Percentiles rank a stretch among this genome's conserved stretches.
These are phyloP conservation scores for Malassezia caprae DNA, from an alignment of 1,284 basidiomycete genomes.

Conservation along the genomic window DNA sequence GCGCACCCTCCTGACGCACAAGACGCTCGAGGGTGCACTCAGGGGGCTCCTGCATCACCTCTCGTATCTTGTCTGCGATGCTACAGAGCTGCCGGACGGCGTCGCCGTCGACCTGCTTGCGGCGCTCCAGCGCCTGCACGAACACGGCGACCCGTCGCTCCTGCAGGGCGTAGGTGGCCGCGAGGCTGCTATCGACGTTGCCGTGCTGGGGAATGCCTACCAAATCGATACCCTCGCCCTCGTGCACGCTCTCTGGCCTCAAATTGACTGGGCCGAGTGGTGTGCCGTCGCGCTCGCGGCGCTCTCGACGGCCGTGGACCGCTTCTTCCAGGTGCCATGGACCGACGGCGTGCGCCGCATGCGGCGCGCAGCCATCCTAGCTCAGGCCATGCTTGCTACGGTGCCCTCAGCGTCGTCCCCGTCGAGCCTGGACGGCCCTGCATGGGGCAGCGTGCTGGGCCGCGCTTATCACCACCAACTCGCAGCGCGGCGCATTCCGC, in stretches of 20 bases:
- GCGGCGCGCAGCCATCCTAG: constrained; percentile 1
- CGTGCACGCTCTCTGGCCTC: neutral
- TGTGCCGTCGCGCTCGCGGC: neutral
- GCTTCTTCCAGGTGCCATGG: constrained; percentile 5
- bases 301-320: neutral
- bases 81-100: neutral
- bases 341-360: neutral
- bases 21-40: neutral
- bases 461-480: constrained; percentile 7
- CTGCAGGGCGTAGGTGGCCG: neutral
- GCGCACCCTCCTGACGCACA: neutral
- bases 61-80: neutral
- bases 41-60: neutral
- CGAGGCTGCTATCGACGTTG: neutral
- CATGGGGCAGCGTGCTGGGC: neutral
- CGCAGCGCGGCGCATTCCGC: neutral
- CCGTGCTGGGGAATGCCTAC: neutral
- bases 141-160: constrained; percentile 4
- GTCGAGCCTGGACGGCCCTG: neutral
- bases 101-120: neutral
- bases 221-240: neutral
- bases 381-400: neutral
- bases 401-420: neutral
- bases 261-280: neutral
- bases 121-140: neutral